phyloP scores from a whole-genome alignment of 805 yeast species.

The Maudiozyma barnettii region DNA sequence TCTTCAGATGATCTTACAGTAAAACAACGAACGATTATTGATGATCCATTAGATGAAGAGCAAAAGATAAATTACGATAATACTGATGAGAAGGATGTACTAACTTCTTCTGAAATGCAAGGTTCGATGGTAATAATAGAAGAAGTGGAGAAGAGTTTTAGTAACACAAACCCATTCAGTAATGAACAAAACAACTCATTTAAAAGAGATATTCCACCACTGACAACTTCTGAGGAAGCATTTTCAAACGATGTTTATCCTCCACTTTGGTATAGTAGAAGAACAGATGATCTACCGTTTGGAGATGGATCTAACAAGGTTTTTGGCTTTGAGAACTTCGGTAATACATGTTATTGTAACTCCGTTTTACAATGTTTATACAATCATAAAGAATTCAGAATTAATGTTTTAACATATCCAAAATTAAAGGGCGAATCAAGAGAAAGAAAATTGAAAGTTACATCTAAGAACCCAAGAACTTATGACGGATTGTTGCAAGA shows the following conservation, averaged over 20 bases:
- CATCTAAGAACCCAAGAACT: slow-evolving; percentile 28
- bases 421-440: slow-evolving; percentile 26
- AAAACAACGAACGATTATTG: background rate
- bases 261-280: slow-evolving; percentile 2
- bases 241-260: background rate
- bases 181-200: background rate
- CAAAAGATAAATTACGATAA: background rate
- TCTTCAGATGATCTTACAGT: background rate
- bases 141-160: background rate
- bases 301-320: slow-evolving; percentile 66
- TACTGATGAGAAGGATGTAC: background rate
- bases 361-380: slow-evolving; percentile 83
- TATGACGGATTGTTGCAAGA: background rate
- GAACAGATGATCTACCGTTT: slow-evolving; percentile 31
- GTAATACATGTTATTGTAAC: slow-evolving; percentile 90
- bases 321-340: slow-evolving; percentile 76
- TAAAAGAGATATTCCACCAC: background rate
- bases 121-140: background rate
- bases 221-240: slow-evolving; percentile 1
- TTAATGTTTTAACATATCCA: slow-evolving; percentile 42
- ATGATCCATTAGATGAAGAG: background rate
- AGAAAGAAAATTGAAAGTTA: slow-evolving; percentile 28
- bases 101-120: background rate
- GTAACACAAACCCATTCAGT: slow-evolving; percentile 2
- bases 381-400: slow-evolving; percentile 61